Evolutionary conservation across 2,329 filamentous ascomycete species (phyloP).

Genomic region (Exophiala bonariae): DNA sequence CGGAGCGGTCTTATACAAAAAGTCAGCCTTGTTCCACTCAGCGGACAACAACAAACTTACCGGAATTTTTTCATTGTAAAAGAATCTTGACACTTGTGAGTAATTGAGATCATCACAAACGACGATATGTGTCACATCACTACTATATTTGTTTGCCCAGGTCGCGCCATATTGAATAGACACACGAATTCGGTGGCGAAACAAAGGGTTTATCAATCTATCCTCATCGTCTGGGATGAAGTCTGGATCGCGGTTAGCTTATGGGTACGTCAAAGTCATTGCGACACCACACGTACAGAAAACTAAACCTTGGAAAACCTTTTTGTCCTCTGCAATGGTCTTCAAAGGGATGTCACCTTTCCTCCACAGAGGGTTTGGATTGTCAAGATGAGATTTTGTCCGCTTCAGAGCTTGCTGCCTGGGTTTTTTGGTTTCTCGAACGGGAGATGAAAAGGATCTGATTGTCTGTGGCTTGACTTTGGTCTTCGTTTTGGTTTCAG

Average conservation of each 20-base stretch:
- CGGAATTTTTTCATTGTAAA: slow-evolving; percentile 32
- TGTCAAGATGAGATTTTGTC: not conserved
- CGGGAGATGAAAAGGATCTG: not conserved
- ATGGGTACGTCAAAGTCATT: not conserved
- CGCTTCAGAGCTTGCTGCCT: not conserved
- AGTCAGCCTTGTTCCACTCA: slow-evolving; percentile 1
- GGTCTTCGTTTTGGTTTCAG: no score
- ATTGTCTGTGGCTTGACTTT: not conserved
- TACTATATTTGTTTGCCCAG: slow-evolving; percentile 62
- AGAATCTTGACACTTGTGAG: slow-evolving; percentile 12
- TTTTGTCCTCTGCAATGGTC: slow-evolving; percentile 52
- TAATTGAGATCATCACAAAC: slow-evolving; percentile 61
- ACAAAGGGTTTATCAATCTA: slow-evolving; percentile 49
- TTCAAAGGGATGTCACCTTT: slow-evolving; percentile 28
- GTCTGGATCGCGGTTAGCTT: slow-evolving; percentile 38
- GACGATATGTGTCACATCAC: slow-evolving; percentile 52
- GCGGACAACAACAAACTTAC: slow-evolving; percentile 35
- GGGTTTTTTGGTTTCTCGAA: not conserved
- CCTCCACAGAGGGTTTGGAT: not conserved
- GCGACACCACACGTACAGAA: slow-evolving; percentile 50
- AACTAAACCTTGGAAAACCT: slow-evolving; percentile 60
- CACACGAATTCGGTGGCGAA: slow-evolving; percentile 71
- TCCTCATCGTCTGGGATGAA: slow-evolving; percentile 82
- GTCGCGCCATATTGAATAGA: slow-evolving; percentile 72
- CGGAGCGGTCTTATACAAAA: slow-evolving; percentile 1